A percentile compares a stretch with the other conserved stretches of the same genome.
Evolutionary conservation across 1,284 basidiomycete genomes (phyloP).

Genomic region (Ustilago trichophora): DNA sequence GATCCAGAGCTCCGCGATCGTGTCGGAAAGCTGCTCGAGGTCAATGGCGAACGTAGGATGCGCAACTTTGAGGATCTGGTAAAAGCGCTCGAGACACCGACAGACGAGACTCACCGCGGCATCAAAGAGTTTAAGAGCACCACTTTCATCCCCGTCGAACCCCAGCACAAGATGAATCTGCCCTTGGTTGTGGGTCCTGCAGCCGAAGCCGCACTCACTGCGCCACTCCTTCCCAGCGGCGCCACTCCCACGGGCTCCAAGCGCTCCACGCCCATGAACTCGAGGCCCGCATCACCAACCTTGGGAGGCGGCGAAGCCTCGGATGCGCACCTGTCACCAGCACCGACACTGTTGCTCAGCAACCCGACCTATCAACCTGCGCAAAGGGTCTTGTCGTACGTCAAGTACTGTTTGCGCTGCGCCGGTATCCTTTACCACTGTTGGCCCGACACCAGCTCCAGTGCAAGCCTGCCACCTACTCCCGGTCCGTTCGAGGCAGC

Average conservation of each 20-base stretch:
- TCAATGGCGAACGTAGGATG: conserved; percentile 69
- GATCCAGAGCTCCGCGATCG: conserved; percentile 67
- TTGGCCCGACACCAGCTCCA: conserved; percentile 56
- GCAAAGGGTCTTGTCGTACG: conserved; percentile 52
- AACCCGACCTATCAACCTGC: conserved; percentile 59
- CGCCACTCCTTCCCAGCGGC: conserved; percentile 33
- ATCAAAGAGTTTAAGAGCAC: conserved; percentile 70
- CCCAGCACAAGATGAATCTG: conserved; percentile 69
- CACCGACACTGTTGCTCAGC: conserved; percentile 45
- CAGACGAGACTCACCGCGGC: conserved; percentile 33
- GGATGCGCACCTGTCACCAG: conserved; percentile 32
- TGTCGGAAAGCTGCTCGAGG: conserved; percentile 69
- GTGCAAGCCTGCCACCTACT: conserved; percentile 23
- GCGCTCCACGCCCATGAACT: conserved; percentile 34
- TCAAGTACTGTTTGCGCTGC: conserved; percentile 70
- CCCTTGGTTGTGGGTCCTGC: conserved; percentile 56
- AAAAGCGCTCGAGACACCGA: conserved; percentile 32
- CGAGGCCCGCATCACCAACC: conserved; percentile 25
- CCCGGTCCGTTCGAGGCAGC: conserved; percentile 39
- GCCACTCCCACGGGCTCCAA: conserved; percentile 34
- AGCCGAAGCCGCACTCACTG: conserved; percentile 41
- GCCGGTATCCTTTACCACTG: conserved; percentile 71
- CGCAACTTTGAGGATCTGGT: conserved; percentile 66
- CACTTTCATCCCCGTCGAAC: conserved; percentile 67
- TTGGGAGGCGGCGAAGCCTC: conserved; percentile 3